These are phyloP conservation scores for Podaxis sp. DNA, from an alignment of 768 basidiomycete genomes.

Conservation along the genomic window DNA sequence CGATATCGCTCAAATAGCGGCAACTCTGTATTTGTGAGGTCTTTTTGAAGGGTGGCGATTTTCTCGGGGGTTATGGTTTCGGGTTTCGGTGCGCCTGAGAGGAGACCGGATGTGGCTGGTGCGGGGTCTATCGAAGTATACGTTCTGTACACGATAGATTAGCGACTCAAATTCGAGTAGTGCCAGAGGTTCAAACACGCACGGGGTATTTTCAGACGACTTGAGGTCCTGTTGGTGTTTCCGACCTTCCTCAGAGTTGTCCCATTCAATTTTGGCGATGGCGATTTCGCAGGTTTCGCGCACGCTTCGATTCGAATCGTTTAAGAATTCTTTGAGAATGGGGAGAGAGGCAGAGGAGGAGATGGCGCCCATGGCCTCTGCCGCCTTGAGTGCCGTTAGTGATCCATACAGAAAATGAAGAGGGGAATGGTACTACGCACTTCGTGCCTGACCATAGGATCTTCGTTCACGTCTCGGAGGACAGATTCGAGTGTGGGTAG, in stretches of 20 bases:
- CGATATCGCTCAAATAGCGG: slow-evolving; percentile 93
- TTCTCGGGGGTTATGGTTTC: slow-evolving; percentile 46
- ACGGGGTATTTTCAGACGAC: slow-evolving; percentile 36
- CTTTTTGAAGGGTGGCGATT: slow-evolving; percentile 55
- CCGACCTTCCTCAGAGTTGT: slow-evolving; percentile 73
- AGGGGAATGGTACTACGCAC: slow-evolving; percentile 36
- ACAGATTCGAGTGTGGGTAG: slow-evolving; percentile 79
- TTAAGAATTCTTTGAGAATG: slow-evolving; percentile 67
- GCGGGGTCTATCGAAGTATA: slow-evolving; percentile 91
- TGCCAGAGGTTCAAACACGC: slow-evolving; percentile 19
- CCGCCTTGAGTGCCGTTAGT: slow-evolving; percentile 57
- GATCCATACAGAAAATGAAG: slow-evolving; percentile 6
- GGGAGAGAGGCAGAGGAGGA: slow-evolving; percentile 65
- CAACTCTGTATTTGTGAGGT: slow-evolving; percentile 63
- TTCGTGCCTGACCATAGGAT: slow-evolving; percentile 98
- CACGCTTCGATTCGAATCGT: slow-evolving; percentile 71
- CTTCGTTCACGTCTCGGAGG: slow-evolving; percentile 66
- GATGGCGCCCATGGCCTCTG: slow-evolving; percentile 98
- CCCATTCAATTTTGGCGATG: slow-evolving; percentile 92
- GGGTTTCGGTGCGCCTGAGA: slow-evolving; percentile 52
- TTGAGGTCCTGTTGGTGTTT: slow-evolving; percentile 36
- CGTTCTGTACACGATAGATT: slow-evolving; percentile 36
- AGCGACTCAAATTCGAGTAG: not conserved
- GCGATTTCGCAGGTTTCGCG: slow-evolving; percentile 98
- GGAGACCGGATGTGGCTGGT: slow-evolving; percentile 68